These are phyloP conservation scores for Cryptococcus sp. DNA, from an alignment of 1,284 basidiomycete genomes.

Conservation along the genomic window DNA sequence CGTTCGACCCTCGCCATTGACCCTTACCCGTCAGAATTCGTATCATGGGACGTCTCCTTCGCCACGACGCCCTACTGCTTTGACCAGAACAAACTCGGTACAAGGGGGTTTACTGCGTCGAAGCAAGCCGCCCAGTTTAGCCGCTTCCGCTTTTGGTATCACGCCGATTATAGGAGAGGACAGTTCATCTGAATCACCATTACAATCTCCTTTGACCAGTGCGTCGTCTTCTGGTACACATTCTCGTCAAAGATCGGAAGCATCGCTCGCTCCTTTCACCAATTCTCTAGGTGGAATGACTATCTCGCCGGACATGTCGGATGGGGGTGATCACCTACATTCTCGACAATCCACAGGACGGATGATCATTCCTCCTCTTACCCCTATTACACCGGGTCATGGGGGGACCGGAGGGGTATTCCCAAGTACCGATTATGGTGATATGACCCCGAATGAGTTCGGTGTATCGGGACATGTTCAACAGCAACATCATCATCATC, in stretches of 20 bases:
- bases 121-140: conserved; percentile 27
- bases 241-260: conserved; percentile 21
- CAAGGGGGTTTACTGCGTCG: conserved; percentile 17
- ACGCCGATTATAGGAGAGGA: conserved; percentile 27
- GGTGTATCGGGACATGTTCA: background rate
- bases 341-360: conserved; percentile 1
- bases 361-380: conserved; percentile 19
- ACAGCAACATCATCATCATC: background rate
- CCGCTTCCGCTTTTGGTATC: conserved; percentile 40
- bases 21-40: conserved; percentile 33
- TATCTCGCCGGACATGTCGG: conserved; percentile 33
- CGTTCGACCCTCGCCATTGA: conserved; percentile 23
- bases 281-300: conserved; percentile 29
- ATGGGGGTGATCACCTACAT: conserved; percentile 11
- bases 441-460: conserved; percentile 6
- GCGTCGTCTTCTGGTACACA: conserved; percentile 10
- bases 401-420: conserved; percentile 5
- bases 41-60: conserved; percentile 34
- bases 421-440: conserved; percentile 20
- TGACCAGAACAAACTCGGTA: conserved; percentile 24
- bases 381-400: conserved; percentile 13
- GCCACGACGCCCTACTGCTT: conserved; percentile 21
- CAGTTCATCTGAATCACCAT: conserved; percentile 9
- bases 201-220: conserved; percentile 15
- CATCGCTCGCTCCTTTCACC: conserved; percentile 26